Evolutionary conservation across 1,139 yeast species (phyloP), one percentile per base, ranked within the genome.

Genomic region (Kurtzmaniella quercitrusa): DNA sequence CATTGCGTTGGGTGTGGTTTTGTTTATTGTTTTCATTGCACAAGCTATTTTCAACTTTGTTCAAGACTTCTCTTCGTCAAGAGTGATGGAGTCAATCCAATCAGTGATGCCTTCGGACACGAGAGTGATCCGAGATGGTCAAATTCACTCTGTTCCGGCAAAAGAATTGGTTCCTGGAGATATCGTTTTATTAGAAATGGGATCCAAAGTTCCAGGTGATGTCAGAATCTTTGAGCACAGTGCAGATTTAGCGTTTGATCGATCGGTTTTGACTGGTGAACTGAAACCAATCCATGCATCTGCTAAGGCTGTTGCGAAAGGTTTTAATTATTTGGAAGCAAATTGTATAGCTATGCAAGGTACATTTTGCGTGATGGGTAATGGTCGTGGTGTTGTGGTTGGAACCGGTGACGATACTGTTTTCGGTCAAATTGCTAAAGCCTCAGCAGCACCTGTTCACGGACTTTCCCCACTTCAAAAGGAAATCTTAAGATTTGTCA

Each of bases 1-100:
- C 51, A 59, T 74, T 45, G 69, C 70, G 14, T 63, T 75, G 37
- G 80, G 78, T 28, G 58, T 72, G 38, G 63, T 75, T 16, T 55
- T 76, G 36, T 57, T 75, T 19, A 57, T 63, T 18, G 75, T 76
- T 6, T 72, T 76, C 48, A 38, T 71, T n/a, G 51, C 74, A 15
- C 80, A 74, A 55, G 80, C 79, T 0, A 47, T 53, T 17, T 73
- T 74, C 57, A 74, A 74, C 52, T 75, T 74, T 45, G 63, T 67
- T 53, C 80, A 76, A 47, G 82, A 76, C 48, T 74, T 61, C 57
- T 70, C 77, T 8, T 65, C 77, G 33, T 64, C 76, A 2, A 63
- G 65, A 42, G 78, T 75, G 33, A 72, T 76, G 79, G 68, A 68
- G 38, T 74, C 80, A 2, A 74, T 76, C 46, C 63, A 65, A 46